phyloP scores from a whole-genome alignment of 768 basidiomycete species.

The Tylopilus intermedius region DNA sequence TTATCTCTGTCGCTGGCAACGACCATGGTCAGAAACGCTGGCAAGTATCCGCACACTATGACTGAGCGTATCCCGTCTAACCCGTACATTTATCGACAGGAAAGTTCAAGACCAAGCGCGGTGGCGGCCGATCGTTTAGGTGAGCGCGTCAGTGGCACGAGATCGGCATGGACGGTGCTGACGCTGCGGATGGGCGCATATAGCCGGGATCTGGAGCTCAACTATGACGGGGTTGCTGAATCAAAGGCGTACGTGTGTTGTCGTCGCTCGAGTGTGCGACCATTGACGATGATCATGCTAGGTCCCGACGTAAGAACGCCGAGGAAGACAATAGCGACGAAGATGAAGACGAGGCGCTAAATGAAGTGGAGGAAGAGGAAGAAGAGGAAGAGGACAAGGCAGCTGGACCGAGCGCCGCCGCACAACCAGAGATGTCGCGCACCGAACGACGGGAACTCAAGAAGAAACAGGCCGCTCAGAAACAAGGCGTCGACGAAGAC shows the following conservation, averaged over 20 bases:
- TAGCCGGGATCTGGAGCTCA: slow-evolving; percentile 58
- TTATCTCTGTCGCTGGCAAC: background rate
- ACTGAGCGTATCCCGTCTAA: too few species aligned
- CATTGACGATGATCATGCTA: slow-evolving; percentile 8
- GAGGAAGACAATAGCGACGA: slow-evolving; percentile 35
- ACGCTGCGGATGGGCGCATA: background rate
- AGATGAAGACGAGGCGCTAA: slow-evolving; percentile 37
- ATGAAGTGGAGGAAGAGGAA: slow-evolving; percentile 38
- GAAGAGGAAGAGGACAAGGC: slow-evolving; percentile 38
- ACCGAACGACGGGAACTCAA: slow-evolving; percentile 24
- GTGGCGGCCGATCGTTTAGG: slow-evolving; percentile 86
- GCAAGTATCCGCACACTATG: slow-evolving; percentile 6
- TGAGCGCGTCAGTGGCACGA: slow-evolving; percentile 22
- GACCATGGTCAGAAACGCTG: slow-evolving; percentile 32
- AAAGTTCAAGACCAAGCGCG: slow-evolving; percentile 59
- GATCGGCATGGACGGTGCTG: slow-evolving; percentile 10
- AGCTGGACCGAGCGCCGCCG: slow-evolving; percentile 24
- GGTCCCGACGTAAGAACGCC: slow-evolving; percentile 24
- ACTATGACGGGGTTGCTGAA: slow-evolving; percentile 53
- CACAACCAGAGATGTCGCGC: slow-evolving; percentile 59
- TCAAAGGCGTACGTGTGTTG: slow-evolving; percentile 39
- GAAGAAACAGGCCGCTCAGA: slow-evolving; percentile 63
- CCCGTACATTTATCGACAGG: too few species aligned
- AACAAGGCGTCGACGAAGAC: slow-evolving; percentile 39
- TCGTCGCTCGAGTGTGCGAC: slow-evolving; percentile 7